A percentile compares a stretch with the other conserved stretches of the same genome.
phyloP scores from a whole-genome alignment of 2,329 filamentous ascomycete species.

The Domatiomyces catenatus region DNA sequence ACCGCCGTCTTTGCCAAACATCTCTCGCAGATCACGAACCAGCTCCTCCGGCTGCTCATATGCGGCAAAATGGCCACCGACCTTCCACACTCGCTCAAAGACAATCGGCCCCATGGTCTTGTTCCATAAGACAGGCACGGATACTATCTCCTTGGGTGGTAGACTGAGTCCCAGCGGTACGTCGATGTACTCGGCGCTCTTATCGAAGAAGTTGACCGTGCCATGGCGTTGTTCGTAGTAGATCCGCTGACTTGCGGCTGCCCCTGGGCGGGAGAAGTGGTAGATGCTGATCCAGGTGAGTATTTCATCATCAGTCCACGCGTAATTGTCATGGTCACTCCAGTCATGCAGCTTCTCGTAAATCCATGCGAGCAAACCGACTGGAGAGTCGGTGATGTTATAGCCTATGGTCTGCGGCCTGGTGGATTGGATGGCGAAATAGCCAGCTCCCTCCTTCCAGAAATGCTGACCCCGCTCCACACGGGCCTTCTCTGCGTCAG shows the following conservation, averaged over 20 bases:
- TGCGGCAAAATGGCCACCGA: slow-evolving; percentile 39
- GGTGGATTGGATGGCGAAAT: slow-evolving; percentile 38
- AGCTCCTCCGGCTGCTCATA: slow-evolving; percentile 35
- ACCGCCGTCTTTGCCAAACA: slow-evolving; percentile 30
- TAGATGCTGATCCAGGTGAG: slow-evolving; percentile 62
- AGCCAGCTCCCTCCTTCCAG: slow-evolving; percentile 6
- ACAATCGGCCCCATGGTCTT: slow-evolving; percentile 37
- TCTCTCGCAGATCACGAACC: slow-evolving; percentile 28
- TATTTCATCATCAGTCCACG: slow-evolving; percentile 62
- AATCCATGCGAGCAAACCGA: slow-evolving; percentile 59
- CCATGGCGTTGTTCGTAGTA: slow-evolving; percentile 51
- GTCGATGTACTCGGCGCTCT: slow-evolving; percentile 16
- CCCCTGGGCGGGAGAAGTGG: slow-evolving; percentile 52
- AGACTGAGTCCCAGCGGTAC: slow-evolving; percentile 39
- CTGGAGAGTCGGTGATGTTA: slow-evolving; percentile 51
- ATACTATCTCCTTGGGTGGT: slow-evolving; percentile 35
- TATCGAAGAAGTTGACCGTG: slow-evolving; percentile 18
- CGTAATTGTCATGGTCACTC: slow-evolving; percentile 47
- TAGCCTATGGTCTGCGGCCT: slow-evolving; percentile 60
- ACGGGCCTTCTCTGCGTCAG: slow-evolving; percentile 35
- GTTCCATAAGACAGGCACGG: slow-evolving; percentile 36
- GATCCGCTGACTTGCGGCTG: slow-evolving; percentile 50
- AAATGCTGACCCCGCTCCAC: slow-evolving; percentile 44
- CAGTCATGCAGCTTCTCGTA: slow-evolving; percentile 68
- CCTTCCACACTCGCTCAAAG: slow-evolving; percentile 29